Base-by-base conservation (phyloP, 371 early-diverging fungal species). In the Mortierella sp. region DNA sequence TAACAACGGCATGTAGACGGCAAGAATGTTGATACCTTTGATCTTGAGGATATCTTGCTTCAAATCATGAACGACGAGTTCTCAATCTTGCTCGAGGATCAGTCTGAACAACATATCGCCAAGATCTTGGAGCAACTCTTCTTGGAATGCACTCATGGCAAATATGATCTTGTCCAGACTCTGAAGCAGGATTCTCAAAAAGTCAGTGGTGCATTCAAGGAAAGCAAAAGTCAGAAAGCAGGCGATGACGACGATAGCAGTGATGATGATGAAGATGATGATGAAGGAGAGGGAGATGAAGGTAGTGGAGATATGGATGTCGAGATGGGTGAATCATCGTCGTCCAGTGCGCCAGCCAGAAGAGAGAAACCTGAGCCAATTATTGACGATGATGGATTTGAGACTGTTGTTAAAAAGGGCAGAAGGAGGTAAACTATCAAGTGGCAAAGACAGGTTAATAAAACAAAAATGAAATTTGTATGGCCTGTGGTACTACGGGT, bases 51-150 rank as follows among this genome's bases (percentile, higher is more conserved):
- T 28, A 88, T 92, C 60, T 72, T 92, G 69, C 43, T 72, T 4
- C 91, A 90, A 66, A 86, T 91, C 58, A 91, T 93, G 93, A 78
- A 77, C 15, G 92, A 93, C 53, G 93, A 93, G 67, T 93, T 93
- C 63, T 85, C 90, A 22, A 87, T 87, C 9, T 47, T 88, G 19
- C 83, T 93, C 6, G 93, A 93, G 66, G 93, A 92, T 67, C 88
- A 90, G 69, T 90, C 91, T 7, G 88, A 88, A 9, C 88, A 88
- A n/a, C 84, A 88, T 80, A 85, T 87, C 19, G 84, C 90, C 53
- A 90, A 90, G 63, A 83, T 87, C 65, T 69, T 89, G 48, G 83
- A 87, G 2, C 80, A 79, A 19, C 16, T 91, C 7, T 91, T 77
- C 61, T 58, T 76, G 53, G 89, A 91, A 63, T 91, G 91, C 58